Evolutionary conservation across 2,329 filamentous ascomycete genomes (phyloP).

Genomic region (Paramyrothecium sp.): DNA sequence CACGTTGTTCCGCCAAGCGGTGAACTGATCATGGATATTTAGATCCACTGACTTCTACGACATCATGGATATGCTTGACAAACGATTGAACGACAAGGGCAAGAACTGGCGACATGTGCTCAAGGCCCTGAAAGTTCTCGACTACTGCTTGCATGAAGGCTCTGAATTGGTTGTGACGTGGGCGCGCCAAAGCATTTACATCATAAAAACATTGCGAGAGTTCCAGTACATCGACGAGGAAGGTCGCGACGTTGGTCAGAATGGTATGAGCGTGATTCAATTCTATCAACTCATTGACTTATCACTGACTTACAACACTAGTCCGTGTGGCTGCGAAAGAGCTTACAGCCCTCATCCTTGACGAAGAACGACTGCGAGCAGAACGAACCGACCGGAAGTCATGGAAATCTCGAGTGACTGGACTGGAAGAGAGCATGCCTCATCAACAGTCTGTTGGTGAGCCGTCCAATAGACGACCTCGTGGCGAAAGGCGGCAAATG

Average conservation of each 20-base stretch:
- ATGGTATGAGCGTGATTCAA: slow-evolving; percentile 62
- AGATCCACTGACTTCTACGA: slow-evolving; percentile 98
- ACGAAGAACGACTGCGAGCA: slow-evolving; percentile 87
- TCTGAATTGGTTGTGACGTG: slow-evolving; percentile 96
- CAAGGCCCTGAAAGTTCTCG: slow-evolving; percentile 94
- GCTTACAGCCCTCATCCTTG: slow-evolving; percentile 84
- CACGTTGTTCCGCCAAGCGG: too few relatives aligned
- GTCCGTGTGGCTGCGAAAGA: slow-evolving; percentile 96
- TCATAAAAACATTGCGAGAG: slow-evolving; percentile 97
- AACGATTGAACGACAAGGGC: slow-evolving; percentile 96
- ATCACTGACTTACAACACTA: slow-evolving; percentile 31
- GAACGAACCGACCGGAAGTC: slow-evolving; percentile 89
- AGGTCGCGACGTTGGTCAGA: slow-evolving; percentile 90
- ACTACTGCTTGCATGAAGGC: slow-evolving; percentile 97
- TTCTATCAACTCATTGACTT: slow-evolving; percentile 12
- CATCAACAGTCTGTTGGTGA: slow-evolving; percentile 34
- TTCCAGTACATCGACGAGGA: slow-evolving; percentile 98
- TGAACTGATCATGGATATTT: slow-evolving; percentile 1
- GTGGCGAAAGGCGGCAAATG: slow-evolving; percentile 44
- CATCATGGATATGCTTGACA: slow-evolving; percentile 99
- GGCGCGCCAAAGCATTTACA: slow-evolving; percentile 97
- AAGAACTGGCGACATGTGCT: slow-evolving; percentile 99
- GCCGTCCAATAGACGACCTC: slow-evolving; percentile 42
- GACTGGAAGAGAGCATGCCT: slow-evolving; percentile 76
- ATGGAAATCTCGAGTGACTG: slow-evolving; percentile 95